phyloP scores from a whole-genome alignment of 768 basidiomycete species.

The Boletus bicolor region DNA sequence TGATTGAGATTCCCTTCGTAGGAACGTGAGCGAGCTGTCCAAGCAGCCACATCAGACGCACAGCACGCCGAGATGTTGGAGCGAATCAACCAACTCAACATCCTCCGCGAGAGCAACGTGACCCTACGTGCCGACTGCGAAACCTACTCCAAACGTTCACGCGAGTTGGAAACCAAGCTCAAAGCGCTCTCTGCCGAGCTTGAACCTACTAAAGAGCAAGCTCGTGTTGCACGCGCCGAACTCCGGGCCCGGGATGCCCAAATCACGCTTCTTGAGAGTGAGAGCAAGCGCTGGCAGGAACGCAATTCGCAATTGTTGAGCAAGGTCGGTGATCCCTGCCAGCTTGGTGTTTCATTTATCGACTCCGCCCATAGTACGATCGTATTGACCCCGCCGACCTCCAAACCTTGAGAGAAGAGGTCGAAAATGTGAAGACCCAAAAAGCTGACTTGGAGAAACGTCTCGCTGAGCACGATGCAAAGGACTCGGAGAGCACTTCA shows the following conservation, averaged over 20 bases:
- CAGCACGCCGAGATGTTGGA: conserved; percentile 85
- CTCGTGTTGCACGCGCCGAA: conserved; percentile 65
- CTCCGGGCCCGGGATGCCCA: conserved; percentile 67
- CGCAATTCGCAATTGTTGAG: conserved; percentile 75
- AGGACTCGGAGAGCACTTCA: conserved; percentile 26
- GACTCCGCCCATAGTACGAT: conserved; percentile 56
- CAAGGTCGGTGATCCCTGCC: conserved; percentile 51
- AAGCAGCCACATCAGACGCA: conserved; percentile 65
- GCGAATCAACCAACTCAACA: conserved; percentile 81
- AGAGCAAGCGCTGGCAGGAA: conserved; percentile 80
- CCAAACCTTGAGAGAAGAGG: conserved; percentile 73
- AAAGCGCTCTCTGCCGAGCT: conserved; percentile 57
- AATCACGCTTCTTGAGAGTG: conserved; percentile 66
- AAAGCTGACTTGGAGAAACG: conserved; percentile 35
- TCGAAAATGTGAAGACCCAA: conserved; percentile 49
- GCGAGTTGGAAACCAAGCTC: conserved; percentile 64
- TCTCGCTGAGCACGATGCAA: conserved; percentile 30
- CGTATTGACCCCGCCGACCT: conserved; percentile 86
- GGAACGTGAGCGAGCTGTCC: conserved; percentile 80
- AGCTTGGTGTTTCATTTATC: neutral
- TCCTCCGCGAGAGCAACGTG: conserved; percentile 84
- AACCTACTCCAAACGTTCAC: conserved; percentile 61
- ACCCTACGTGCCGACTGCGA: conserved; percentile 79
- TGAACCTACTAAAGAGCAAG: conserved; percentile 72
- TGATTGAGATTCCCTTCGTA: conserved; percentile 27